Percentiles rank a stretch among this genome's conserved stretches.
phyloP scores from a whole-genome alignment of 2,329 filamentous ascomycete species.

The Colletotrichum sp. region DNA sequence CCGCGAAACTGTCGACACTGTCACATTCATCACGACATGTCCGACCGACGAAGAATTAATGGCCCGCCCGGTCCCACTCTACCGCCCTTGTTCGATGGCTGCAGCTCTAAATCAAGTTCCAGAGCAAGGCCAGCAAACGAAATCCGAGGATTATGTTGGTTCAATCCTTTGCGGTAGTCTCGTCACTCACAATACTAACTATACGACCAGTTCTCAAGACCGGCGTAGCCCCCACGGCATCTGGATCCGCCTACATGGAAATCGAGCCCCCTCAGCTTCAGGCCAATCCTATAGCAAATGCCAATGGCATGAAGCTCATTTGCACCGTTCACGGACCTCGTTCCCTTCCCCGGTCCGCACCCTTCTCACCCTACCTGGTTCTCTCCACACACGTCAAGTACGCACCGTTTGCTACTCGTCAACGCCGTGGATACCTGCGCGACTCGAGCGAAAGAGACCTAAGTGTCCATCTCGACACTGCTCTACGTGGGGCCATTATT shows the following conservation, averaged over 20 bases:
- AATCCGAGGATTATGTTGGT: constrained; percentile 85
- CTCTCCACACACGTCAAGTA: constrained; percentile 96
- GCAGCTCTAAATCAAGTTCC: constrained; percentile 39
- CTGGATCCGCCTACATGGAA: constrained; percentile 88
- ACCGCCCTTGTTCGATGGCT: constrained; percentile 72
- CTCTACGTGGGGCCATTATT: constrained; percentile 86
- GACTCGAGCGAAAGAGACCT: constrained; percentile 89
- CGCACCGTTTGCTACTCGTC: constrained; percentile 87
- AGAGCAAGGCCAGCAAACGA: constrained; percentile 69
- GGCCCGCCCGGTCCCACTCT: constrained; percentile 80
- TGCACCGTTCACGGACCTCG: constrained; percentile 94
- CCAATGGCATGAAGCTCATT: constrained; percentile 83
- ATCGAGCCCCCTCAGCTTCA: constrained; percentile 53
- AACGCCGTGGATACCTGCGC: constrained; percentile 83
- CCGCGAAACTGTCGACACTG: neutral
- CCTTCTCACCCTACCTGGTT: constrained; percentile 91
- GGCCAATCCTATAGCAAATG: constrained; percentile 38
- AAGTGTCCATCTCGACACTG: constrained; percentile 88
- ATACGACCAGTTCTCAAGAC: constrained; percentile 80
- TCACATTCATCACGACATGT: constrained; percentile 52
- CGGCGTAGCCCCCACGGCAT: constrained; percentile 89
- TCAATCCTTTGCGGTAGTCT: neutral
- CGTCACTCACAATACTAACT: neutral
- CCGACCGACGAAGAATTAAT: constrained; percentile 89
- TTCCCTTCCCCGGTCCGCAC: constrained; percentile 85